Base-by-base conservation (phyloP, 495 filamentous ascomycete genomes). In the Neurospora pannonica region DNA sequence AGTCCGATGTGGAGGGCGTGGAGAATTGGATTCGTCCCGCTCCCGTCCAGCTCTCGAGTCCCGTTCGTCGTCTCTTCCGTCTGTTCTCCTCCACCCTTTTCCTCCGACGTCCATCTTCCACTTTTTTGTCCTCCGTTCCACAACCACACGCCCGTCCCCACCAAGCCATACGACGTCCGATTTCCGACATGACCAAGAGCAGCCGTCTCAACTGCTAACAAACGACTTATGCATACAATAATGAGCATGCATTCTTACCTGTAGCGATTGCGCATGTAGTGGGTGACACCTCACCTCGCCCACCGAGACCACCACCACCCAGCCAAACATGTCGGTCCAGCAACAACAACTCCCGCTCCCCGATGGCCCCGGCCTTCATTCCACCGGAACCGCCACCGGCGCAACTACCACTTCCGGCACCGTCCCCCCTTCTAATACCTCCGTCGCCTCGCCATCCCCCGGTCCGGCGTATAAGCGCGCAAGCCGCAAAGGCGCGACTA, bases 401-500 rank as follows among this genome's bases (percentile, higher is more conserved):
- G 11, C 21, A 54, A 28, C 4, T 24, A 28, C n/a, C 21, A 54
- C 54, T 34, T 0, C 54, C 54, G 54, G 54, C 24, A 9, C 28
- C 54, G 28, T 19, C 31, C 28, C 11, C 0, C 15, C 24, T 36
- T 67, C 54, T 0, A 34, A 15, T 17, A 17, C 13, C 54, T 36
- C 54, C 2, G 54, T 34, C 54, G 24, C 54, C 54, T 67, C 54
- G 3, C 54, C 54, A 67, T 34, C 54, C 15, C 54, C 54, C 24
- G 54, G 54, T 5, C 13, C 54, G 54, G 15, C 13, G 1, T 86
- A 86, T 76, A 86, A 86, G 78, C 85, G 85, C 77, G 85, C 85
- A 13, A 87, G 85, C 74, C 81, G 85, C 3, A 86, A 86, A 74
- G 84, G 84, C 31, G 85, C 85, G 6, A 83, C 85, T 15, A 81